Evolutionary conservation across 2,329 filamentous ascomycete genomes (phyloP), one percentile per base, ranked within the genome.

Genomic region (Xylariaceae sp.): DNA sequence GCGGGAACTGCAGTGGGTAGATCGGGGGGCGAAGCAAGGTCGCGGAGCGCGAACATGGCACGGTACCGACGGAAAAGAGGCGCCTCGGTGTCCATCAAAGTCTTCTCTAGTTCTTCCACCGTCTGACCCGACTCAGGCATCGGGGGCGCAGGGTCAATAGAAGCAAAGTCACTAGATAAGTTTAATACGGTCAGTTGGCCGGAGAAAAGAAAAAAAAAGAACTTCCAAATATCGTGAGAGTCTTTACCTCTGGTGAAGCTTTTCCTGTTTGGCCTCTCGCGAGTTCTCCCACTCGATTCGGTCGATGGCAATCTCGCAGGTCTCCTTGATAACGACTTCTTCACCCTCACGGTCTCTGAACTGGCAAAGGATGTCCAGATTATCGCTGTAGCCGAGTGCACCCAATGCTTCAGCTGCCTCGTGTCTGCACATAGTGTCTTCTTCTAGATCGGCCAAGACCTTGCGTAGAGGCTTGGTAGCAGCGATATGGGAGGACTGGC

Each of bases 1-100:
- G 94, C 93, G n/a, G 90, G 88, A 13, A 91, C 84, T 5, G 93
- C 92, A 1, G 92, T 96, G 1, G 92, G 89, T 49, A 95, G 86
- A 71, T 96, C 89, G 8, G 93, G 92, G 13, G 94, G 94, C 3
- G 92, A 97, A 18, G 92, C 92, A 55, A 99, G 86, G 75, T 99
- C 94, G 71, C 94, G 88, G 55, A 99, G 86, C 60, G 91, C 90
- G 72, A 99, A 99, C 94, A 99, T 99, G 73, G 94, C 93, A 70
- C 94, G 87, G 77, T 99, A 99, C 72, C 94, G 87, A 72, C 91
- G 80, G 80, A 99, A 99, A 10, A 99, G 84, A 23, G 92, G 90
- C 53, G 87, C 78, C 4, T 78, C 82, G 4, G 88, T 87, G 74
- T 97, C 88, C 74, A 97, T 86, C 56, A 99, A 80, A 23, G 83